Base-by-base conservation (phyloP, 192 early-diverging fungal genomes). In the Coemansia sp. region DNA sequence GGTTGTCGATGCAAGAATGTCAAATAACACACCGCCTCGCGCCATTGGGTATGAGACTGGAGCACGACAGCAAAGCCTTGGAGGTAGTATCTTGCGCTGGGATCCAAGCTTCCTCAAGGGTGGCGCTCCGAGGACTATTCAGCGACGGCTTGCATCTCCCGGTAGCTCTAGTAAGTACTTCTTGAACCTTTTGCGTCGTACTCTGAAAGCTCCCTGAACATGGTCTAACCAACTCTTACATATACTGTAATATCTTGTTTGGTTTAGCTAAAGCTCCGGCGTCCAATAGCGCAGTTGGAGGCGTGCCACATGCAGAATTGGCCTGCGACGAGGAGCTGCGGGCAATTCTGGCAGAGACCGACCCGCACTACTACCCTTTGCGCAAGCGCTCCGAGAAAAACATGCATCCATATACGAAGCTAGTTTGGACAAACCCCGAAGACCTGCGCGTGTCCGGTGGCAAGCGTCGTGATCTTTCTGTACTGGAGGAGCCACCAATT, bases 311-410 rank as follows among this genome's bases (percentile, higher is more conserved):
- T 33, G 15, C 55, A n/a, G 55, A 58, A 34, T 33, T 58, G 55
- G 55, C 55, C 6, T 58, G 55, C 16, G 55, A 58, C 55, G 7
- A 58, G 55, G 55, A 58, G 31, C 55, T 58, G 15, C 12, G 34
- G 55, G 55, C 55, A 5, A 58, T 58, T 58, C 55, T 61, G 70
- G 27, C 66, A 8, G 62, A 68, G 16, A 20, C 70, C 1, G 55
- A 66, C 38, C 62, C 69, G 24, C 69, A 69, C 60, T 52, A 55
- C 40, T 83, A 83, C 31, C 76, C 81, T 1, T 57, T 83, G 12
- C 81, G 81, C 24, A 70, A 68, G 31, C 76, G 81, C 27, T 73
- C 67, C 22, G 81, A 83, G 36, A 83, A 72, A 41, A 83, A 83
- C 31, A 68, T 78, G 31, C 76, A 78, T 20, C 81, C 81, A 3